Evolutionary conservation across 2,329 filamentous ascomycete species (phyloP).

Genomic region (Aspergillus sp.): DNA sequence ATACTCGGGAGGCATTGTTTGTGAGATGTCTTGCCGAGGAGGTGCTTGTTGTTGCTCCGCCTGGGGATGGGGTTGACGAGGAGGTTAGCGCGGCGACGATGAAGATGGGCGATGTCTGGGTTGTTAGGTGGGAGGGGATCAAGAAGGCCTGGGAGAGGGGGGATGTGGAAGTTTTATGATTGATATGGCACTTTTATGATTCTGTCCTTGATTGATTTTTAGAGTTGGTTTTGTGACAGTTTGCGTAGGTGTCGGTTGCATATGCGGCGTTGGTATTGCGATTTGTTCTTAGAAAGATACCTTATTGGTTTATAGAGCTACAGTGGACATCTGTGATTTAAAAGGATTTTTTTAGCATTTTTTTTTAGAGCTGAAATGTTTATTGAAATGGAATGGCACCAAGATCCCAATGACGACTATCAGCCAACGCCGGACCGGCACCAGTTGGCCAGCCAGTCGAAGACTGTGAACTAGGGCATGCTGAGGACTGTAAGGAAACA

Average conservation of each 20-base stretch:
- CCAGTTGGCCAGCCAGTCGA: not conserved
- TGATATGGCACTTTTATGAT: not conserved
- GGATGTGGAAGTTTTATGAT: constrained; percentile 39
- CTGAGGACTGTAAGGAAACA: not conserved
- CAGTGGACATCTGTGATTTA: not conserved
- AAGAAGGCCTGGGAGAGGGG: constrained; percentile 51
- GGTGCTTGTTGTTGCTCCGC: constrained; percentile 43
- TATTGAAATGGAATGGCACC: not conserved
- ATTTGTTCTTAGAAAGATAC: not conserved
- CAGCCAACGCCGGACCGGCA: not conserved
- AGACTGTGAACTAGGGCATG: no score
- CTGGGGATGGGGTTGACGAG: constrained; percentile 28
- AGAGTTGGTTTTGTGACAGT: not conserved
- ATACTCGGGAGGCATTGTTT: constrained; percentile 81
- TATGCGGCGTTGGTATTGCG: not conserved
- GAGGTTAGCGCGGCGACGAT: constrained; percentile 38
- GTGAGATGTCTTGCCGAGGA: constrained; percentile 58
- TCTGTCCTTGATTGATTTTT: not conserved
- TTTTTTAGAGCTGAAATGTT: not conserved
- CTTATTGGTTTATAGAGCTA: not conserved
- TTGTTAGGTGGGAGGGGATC: constrained; percentile 73
- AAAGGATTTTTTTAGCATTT: not conserved
- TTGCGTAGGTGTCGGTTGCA: not conserved
- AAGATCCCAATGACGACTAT: not conserved
- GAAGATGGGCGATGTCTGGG: constrained; percentile 63